These are phyloP conservation scores for Pharus latifolius DNA, from an alignment of 176 grass and related monocot genomes.

Conservation along the genomic window DNA sequence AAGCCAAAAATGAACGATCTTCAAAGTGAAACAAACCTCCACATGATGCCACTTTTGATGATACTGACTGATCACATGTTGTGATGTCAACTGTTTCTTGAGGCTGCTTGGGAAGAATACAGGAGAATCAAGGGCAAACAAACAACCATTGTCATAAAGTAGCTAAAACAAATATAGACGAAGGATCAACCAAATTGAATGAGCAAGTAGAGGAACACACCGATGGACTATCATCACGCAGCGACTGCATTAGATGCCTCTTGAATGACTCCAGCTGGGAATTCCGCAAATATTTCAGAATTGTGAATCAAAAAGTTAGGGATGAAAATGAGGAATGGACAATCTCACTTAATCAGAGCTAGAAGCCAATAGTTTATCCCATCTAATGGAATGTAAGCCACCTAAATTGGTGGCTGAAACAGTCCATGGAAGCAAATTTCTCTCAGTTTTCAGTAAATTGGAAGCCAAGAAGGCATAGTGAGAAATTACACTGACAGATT, in stretches of 20 bases:
- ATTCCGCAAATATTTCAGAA: conserved; percentile 12
- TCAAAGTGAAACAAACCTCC: conserved; percentile 31
- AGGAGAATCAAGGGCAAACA: not conserved
- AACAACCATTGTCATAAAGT: not conserved
- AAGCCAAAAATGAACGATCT: not conserved
- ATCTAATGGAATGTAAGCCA: no score
- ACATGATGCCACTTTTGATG: conserved; percentile 36
- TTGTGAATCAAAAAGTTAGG: not conserved
- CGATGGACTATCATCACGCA: conserved; percentile 58
- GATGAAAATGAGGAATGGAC: not conserved
- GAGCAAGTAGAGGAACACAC: conserved; percentile 34
- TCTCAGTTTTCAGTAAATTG: no score
- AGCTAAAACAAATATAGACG: not conserved
- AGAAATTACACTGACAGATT: no score
- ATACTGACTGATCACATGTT: conserved; percentile 55
- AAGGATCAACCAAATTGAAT: not conserved
- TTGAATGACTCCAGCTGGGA: conserved; percentile 89
- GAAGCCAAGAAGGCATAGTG: no score
- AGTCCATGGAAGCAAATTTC: not conserved
- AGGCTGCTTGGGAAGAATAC: conserved; percentile 17
- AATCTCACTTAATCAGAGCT: no score
- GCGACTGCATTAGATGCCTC: conserved; percentile 82
- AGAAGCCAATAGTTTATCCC: no score
- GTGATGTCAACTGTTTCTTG: conserved; percentile 72
- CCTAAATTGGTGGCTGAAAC: not conserved